Base-by-base conservation (phyloP, 768 basidiomycete species). In the Hygrocybe punicea region DNA sequence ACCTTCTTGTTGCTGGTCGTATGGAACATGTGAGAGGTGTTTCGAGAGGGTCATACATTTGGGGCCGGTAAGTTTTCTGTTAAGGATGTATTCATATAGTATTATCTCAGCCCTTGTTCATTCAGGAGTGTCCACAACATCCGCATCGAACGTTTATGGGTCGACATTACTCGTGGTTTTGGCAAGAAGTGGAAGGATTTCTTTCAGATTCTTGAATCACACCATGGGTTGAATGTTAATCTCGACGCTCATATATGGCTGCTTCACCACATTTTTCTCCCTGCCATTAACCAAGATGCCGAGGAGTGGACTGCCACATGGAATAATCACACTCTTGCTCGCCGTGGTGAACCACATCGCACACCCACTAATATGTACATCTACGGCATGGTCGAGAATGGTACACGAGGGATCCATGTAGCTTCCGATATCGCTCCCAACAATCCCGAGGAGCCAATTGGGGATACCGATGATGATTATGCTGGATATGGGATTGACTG, bases 121-220 rank as follows among this genome's bases (percentile, higher is more conserved):
- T 25, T 9, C 46, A 76, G 74, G 40, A 73, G 71, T 62, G 71
- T 78, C 9, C 71, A 78, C 56, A 78, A 77, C 47, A 73, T 68
- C 7, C 62, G 73, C 0, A 74, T 77, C 24, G 75, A 78, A 47
- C 62, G 70, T 1, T 59, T 78, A 0, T 78, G 78, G 75, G 64
- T 64, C 29, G 72, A 78, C 45, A 64, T 76, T 11, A 77, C 72
- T 0, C 14, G 40, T 13, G 69, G 67, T 0, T 66, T 75, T 58
- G 72, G 74, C 1, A 21, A 45, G 19, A 76, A 74, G 46, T 79
- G 77, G 76, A 70, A 73, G 40, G 45, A 58, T 1, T 74, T 77
- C 49, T 78, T 78, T 58, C 25, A 59, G 16, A 56, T 62, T 2
- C 70, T 79, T 4, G 74, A 78, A 54, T 34, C 55, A 3, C 42